phyloP scores from a whole-genome alignment of 176 grass and related monocot species.

The Lolium rigidum region DNA sequence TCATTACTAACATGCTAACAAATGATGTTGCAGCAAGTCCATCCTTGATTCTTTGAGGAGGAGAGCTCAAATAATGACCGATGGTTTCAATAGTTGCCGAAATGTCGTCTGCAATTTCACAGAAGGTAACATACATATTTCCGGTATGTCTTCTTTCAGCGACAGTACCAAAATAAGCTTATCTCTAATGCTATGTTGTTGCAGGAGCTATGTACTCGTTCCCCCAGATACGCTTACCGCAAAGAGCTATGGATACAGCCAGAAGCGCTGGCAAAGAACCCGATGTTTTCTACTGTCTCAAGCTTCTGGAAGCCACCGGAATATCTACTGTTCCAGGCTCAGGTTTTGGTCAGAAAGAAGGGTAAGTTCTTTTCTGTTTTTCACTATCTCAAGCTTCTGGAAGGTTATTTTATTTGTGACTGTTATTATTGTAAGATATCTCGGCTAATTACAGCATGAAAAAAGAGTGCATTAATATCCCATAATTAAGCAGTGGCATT shows the following conservation, averaged over 20 bases:
- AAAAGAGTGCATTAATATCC: background rate
- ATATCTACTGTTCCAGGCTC: conserved; percentile 99
- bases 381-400: background rate
- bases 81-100: conserved; percentile 98
- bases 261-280: conserved; percentile 78
- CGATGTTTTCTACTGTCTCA: conserved; percentile 98
- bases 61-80: conserved; percentile 95
- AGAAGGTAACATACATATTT: conserved; percentile 63
- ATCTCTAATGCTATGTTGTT: conserved; percentile 28
- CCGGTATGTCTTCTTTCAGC: background rate
- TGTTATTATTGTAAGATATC: background rate
- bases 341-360: conserved; percentile 98
- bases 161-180: background rate
- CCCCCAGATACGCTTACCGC: conserved; percentile 89
- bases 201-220: conserved; percentile 99
- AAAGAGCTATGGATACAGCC: conserved; percentile 82
- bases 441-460: background rate
- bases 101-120: conserved; percentile 98
- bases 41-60: conserved; percentile 85
- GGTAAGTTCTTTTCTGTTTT: conserved; percentile 56
- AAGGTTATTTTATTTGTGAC: background rate
- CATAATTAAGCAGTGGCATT: background rate
- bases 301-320: conserved; percentile 92
- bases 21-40: conserved; percentile 67
- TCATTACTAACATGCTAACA: conserved; percentile 39